Evolutionary conservation across 106 monocot genomes (phyloP).

Genomic region (Dendrobium officinale): DNA sequence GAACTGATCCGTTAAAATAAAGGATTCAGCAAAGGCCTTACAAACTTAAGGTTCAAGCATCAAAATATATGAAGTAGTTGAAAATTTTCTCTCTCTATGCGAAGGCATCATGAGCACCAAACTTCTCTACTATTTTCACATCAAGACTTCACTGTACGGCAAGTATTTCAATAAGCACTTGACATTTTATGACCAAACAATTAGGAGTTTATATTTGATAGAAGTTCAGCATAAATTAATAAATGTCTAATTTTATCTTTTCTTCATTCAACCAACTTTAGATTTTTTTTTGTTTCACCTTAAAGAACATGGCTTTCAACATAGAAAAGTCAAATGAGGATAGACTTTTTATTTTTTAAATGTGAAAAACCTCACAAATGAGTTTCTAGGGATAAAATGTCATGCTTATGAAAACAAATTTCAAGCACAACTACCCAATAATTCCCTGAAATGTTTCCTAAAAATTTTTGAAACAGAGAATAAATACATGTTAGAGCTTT

Average conservation of each 20-base stretch:
- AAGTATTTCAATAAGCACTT: neutral
- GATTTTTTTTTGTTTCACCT: neutral
- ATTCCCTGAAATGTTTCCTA: neutral
- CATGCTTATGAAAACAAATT: neutral
- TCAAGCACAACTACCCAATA: neutral
- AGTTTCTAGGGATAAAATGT: neutral
- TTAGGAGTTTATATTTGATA: neutral
- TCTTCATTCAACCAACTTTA: neutral
- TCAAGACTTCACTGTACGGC: neutral
- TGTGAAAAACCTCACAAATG: neutral
- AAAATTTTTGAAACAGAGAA: neutral
- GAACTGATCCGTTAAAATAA: too few relatives aligned
- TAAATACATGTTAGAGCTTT: neutral
- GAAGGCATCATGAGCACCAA: too few relatives aligned
- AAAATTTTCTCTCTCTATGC: too few relatives aligned
- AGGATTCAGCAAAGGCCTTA: too few relatives aligned
- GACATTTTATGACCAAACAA: too few relatives aligned
- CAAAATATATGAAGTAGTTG: too few relatives aligned
- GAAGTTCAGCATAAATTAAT: neutral
- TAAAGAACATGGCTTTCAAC: neutral
- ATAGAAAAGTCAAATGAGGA: neutral
- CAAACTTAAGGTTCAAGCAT: too few relatives aligned
- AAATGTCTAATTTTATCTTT: neutral
- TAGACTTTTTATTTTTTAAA: neutral
- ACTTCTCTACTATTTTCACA: neutral